phyloP scores from a whole-genome alignment of 192 early-diverging fungal species.

The Helicostylum pulchrum region DNA sequence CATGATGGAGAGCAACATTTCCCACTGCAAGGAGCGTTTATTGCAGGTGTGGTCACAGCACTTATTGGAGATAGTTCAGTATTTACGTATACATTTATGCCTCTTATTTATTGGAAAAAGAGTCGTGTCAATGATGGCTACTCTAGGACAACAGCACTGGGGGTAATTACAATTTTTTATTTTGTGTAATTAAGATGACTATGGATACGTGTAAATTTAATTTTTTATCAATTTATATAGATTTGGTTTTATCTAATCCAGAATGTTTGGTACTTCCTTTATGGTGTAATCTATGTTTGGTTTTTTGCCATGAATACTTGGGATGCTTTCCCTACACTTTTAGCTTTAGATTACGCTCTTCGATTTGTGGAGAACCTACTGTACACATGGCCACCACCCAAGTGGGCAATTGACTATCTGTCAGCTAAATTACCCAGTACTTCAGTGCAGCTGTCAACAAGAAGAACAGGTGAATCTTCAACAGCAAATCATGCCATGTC shows the following conservation, averaged over 20 bases:
- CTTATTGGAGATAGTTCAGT: neutral
- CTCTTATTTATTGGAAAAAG: conserved; percentile 12
- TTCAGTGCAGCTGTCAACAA: neutral
- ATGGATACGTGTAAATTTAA: neutral
- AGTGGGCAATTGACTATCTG: neutral
- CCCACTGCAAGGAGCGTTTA: neutral
- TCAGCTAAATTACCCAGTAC: conserved; percentile 1
- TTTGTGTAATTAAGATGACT: neutral
- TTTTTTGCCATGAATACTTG: conserved; percentile 8
- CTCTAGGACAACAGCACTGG: conserved; percentile 14
- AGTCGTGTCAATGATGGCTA: conserved; percentile 1
- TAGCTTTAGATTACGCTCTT: conserved; percentile 11
- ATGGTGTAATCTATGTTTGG: conserved; percentile 12
- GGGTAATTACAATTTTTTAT: neutral
- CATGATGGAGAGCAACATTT: neutral
- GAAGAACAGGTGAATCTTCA: neutral
- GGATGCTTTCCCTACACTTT: neutral
- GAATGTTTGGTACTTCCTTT: neutral
- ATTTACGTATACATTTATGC: conserved; percentile 17
- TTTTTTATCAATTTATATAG: neutral
- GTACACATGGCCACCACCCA: conserved; percentile 15
- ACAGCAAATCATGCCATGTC: neutral
- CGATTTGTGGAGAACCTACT: conserved; percentile 1
- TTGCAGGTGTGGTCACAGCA: neutral
- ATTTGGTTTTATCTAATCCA: conserved; percentile 13